Evolutionary conservation across 1,284 basidiomycete genomes (phyloP), one percentile per base, ranked within the genome.

Genomic region (Vanrija pseudolonga): DNA sequence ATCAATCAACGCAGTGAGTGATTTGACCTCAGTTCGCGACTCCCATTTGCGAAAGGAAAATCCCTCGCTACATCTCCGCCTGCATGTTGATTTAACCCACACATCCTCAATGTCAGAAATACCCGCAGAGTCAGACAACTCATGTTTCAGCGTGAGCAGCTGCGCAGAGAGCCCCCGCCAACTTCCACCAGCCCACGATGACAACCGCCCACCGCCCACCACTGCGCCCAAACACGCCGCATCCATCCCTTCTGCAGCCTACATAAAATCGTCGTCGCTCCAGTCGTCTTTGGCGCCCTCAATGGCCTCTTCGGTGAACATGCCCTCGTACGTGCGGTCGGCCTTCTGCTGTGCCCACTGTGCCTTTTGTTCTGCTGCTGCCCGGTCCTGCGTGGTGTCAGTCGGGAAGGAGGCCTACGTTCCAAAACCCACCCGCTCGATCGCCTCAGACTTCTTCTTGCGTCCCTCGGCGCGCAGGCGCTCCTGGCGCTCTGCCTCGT

Each of bases 401-500:
- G 36, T 43, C 19, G 26, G 24, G 20, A 6, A 8, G 24, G 24
- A 28, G 23, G 5, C 6, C 9, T 23, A 3, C 11, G 19, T 23
- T 3, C 15, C 2, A 43, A 22, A 12, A 66, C 79, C 63, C 54
- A 80, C 80, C 60, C 62, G 64, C 60, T 70, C 77, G 46, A 72
- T 76, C 1, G 88, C 89, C 2, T 80, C 82, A 0, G 78, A 80
- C 51, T 88, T 83, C 62, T 88, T 87, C 36, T 78, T 76, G 5
- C 84, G 82, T 28, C 81, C 84, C 74, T 94, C 90, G 53, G 80
- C 79, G 66, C 89, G 87, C 57, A 89, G 73, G n/a, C 92, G 82
- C 18, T 93, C 91, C 43, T 91, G 80, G 18, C 82, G 80, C 65
- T 96, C 92, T 55, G 88, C 83, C 71, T 98, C 94, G 66, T 96